Base-by-base conservation (phyloP, 2,329 filamentous ascomycete species). In the Monilinia polystroma region DNA sequence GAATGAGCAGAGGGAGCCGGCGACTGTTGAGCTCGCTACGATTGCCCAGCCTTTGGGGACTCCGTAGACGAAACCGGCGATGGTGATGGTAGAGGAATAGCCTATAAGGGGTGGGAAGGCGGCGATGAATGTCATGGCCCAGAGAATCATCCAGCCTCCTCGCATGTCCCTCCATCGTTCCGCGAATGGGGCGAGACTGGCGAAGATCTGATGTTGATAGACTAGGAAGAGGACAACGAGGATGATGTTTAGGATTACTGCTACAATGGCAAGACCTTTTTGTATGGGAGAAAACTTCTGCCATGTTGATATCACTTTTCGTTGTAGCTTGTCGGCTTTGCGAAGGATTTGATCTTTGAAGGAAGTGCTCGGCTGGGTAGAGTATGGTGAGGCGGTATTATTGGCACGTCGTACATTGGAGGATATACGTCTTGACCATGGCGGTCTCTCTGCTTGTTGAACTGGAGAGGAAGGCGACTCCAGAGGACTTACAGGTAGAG, bases 131-230 rank as follows among this genome's bases (percentile, higher is more conserved):
- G 86, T 88, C 74, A 88, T 78, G 6, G 81, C 74, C 87, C 88
- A 91, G 23, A 91, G 79, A 32, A 91, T 83, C 68, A 88, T 78
- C 81, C 87, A 91, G 54, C 92, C 94, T 63, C 84, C 87, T 0
- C 82, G 84, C 6, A 93, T 80, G 41, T 86, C 83, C 74, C 92
- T 87, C 77, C 93, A 97, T 70, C 85, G 84, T 76, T 88, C 83
- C 29, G 93, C 92, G 16, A 88, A 78, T 8, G 93, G 92, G 16
- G 83, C 85, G 65, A 98, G 82, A 78, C 84, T 87, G 45, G 85
- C 82, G 80, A 97, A 96, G 76, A 98, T 89, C 71, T 83, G 80
- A 77, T 94, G 89, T 70, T 89, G 92, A 81, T 91, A 95, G 69
- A 94, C 77, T 66, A 96, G 80, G 76, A 91, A 89, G 5, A 93